Percentiles rank a stretch among this genome's conserved stretches.
Conservation (phyloP, 495 filamentous ascomycete species). For the Xylaria grammica region DNA sequence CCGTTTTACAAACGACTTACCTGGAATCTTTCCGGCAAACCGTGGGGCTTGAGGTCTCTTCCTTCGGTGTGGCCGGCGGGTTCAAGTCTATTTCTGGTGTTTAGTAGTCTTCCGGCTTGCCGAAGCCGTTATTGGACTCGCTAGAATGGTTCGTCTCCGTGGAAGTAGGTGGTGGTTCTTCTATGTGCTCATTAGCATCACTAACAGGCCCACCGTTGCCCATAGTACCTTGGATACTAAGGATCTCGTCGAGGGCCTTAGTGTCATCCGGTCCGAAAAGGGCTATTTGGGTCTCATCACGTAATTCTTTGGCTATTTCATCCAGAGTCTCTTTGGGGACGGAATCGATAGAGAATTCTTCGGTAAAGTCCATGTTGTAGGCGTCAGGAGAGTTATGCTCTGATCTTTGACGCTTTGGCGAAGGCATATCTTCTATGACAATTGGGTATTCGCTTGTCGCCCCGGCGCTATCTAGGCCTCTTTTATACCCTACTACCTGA, state of each 20-base stretch:
- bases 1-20: too few relatives aligned
- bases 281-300: background rate
- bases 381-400: too few relatives aligned
- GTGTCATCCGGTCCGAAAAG: background rate
- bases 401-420: slow-evolving; percentile 2
- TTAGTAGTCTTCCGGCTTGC: background rate
- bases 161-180: background rate
- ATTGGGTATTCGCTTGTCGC: background rate
- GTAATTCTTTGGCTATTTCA: background rate
- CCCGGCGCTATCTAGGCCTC: too few relatives aligned
- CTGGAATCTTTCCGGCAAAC: too few relatives aligned
- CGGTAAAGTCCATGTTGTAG: too few relatives aligned
- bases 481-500: too few relatives aligned
- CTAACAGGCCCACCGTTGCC: background rate
- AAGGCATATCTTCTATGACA: background rate
- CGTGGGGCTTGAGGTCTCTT: too few relatives aligned
- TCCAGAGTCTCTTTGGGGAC: too few relatives aligned
- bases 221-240: too few relatives aligned
- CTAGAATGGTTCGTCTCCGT: background rate
- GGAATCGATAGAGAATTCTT: too few relatives aligned
- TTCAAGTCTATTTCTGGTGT: background rate
- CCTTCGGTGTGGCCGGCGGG: background rate
- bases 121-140: background rate
- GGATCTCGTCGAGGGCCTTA: too few relatives aligned
- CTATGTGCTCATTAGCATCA: background rate